These are phyloP conservation scores for Phialemonium atrogriseum DNA, from an alignment of 2,329 filamentous ascomycete species.

Conservation along the genomic window DNA sequence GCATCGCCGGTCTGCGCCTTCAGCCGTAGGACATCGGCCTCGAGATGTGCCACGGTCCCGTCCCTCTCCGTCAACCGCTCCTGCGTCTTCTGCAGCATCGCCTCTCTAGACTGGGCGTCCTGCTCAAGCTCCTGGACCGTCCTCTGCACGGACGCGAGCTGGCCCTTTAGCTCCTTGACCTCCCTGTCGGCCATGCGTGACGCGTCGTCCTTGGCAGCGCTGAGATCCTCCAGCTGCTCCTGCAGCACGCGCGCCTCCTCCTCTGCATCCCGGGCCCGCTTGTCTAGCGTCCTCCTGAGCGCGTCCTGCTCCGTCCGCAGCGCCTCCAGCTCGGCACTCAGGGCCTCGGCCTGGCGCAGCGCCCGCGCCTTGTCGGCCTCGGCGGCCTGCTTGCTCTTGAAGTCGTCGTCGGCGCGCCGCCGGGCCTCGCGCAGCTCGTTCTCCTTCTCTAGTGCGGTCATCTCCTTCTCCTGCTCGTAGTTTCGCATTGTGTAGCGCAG, in stretches of 20 bases:
- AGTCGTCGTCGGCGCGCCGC: slow-evolving; percentile 77
- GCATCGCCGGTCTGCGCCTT: slow-evolving; percentile 83
- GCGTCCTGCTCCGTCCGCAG: slow-evolving; percentile 39
- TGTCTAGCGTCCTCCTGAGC: slow-evolving; percentile 59
- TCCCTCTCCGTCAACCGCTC: slow-evolving; percentile 62
- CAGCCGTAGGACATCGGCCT: slow-evolving; percentile 73
- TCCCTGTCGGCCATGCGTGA: slow-evolving; percentile 52
- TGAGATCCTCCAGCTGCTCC: slow-evolving; percentile 73
- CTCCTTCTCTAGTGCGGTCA: slow-evolving; percentile 68
- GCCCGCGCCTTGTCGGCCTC: slow-evolving; percentile 46
- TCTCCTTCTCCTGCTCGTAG: slow-evolving; percentile 78
- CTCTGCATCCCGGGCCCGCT: slow-evolving; percentile 59
- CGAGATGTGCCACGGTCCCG: slow-evolving; percentile 61
- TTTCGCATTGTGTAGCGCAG: slow-evolving; percentile 83
- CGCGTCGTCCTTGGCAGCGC: slow-evolving; percentile 57
- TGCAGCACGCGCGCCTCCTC: slow-evolving; percentile 66
- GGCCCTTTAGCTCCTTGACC: slow-evolving; percentile 44
- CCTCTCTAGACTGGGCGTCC: slow-evolving; percentile 48
- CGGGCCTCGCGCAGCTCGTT: slow-evolving; percentile 76
- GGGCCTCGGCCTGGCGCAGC: slow-evolving; percentile 37
- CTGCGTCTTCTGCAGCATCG: slow-evolving; percentile 52
- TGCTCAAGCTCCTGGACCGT: slow-evolving; percentile 50
- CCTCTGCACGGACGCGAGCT: slow-evolving; percentile 36
- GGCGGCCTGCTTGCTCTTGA: slow-evolving; percentile 54
- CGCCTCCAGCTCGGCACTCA: slow-evolving; percentile 43